phyloP scores from a whole-genome alignment of 2,329 filamentous ascomycete species.

The Xylaria multiplex region DNA sequence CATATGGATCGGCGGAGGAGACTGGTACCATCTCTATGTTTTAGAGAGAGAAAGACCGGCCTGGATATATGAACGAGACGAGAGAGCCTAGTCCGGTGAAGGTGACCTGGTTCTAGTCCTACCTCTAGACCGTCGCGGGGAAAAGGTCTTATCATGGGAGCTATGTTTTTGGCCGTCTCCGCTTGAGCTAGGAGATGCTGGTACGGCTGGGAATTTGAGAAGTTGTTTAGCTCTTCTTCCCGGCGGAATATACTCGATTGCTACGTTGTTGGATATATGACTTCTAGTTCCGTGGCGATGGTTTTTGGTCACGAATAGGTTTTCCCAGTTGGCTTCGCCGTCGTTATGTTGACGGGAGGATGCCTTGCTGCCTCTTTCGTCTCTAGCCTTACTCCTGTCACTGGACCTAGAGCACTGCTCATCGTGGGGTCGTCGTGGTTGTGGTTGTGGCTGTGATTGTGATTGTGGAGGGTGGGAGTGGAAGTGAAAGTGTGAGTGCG shows the following conservation, averaged over 20 bases:
- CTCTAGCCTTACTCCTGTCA: not conserved
- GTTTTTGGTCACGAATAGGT: not conserved
- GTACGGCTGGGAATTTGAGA: not conserved
- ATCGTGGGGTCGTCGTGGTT: not conserved
- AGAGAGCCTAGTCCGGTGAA: no score
- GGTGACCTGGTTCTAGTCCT: not conserved
- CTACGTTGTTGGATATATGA: not conserved
- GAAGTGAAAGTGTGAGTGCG: no score
- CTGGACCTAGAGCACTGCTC: not conserved
- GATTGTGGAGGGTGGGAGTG: no score
- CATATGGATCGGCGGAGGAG: no score
- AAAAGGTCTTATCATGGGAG: not conserved
- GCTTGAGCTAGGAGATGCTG: not conserved
- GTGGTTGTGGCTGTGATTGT: not conserved
- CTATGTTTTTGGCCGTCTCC: not conserved
- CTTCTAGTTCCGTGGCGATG: not conserved
- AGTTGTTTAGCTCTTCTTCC: not conserved
- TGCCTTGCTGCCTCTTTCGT: not conserved
- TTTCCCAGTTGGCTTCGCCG: not conserved
- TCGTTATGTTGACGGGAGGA: not conserved
- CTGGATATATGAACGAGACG: no score
- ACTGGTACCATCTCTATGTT: no score
- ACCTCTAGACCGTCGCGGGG: not conserved
- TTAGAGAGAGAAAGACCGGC: no score
- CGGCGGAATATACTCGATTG: not conserved